These are phyloP conservation scores for Gossypium aridum DNA, from an alignment of 441 rosid genomes.

Conservation along the genomic window DNA sequence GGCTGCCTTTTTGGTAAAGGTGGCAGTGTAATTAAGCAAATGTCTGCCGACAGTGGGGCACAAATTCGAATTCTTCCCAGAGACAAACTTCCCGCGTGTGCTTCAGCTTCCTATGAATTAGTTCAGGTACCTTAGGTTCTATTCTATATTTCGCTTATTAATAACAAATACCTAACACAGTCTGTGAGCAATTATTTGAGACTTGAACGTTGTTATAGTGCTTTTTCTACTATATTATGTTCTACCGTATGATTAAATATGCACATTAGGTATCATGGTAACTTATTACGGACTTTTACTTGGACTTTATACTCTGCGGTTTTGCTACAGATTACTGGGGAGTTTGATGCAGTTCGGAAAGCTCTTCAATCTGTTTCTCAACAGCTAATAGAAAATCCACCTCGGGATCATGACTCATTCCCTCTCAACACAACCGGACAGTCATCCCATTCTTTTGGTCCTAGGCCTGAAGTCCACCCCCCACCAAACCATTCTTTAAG, in stretches of 20 bases:
- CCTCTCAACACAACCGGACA: slow-evolving; percentile 30
- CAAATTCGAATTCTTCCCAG: slow-evolving; percentile 61
- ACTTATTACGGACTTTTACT: neutral
- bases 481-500: slow-evolving; percentile 29
- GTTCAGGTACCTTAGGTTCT: slow-evolving; percentile 40
- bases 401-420: slow-evolving; percentile 35
- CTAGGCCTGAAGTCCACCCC: slow-evolving; percentile 28
- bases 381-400: slow-evolving; percentile 50
- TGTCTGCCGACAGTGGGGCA: slow-evolving; percentile 57
- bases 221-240: neutral
- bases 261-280: neutral
- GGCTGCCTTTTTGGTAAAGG: slow-evolving; percentile 66
- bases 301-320: slow-evolving; percentile 1
- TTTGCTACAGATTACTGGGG: slow-evolving; percentile 54
- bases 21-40: slow-evolving; percentile 58
- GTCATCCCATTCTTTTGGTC: slow-evolving; percentile 32
- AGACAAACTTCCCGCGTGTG: slow-evolving; percentile 58
- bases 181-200: neutral
- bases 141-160: neutral
- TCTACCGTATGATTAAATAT: neutral
- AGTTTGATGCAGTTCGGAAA: slow-evolving; percentile 50
- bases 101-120: slow-evolving; percentile 49
- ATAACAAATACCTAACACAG: neutral
- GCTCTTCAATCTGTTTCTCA: slow-evolving; percentile 53
- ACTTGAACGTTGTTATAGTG: neutral